Percentiles rank a stretch among this genome's conserved stretches.
phyloP scores from a whole-genome alignment of 2,329 filamentous ascomycete genomes.

The Epicoccum nigrum region DNA sequence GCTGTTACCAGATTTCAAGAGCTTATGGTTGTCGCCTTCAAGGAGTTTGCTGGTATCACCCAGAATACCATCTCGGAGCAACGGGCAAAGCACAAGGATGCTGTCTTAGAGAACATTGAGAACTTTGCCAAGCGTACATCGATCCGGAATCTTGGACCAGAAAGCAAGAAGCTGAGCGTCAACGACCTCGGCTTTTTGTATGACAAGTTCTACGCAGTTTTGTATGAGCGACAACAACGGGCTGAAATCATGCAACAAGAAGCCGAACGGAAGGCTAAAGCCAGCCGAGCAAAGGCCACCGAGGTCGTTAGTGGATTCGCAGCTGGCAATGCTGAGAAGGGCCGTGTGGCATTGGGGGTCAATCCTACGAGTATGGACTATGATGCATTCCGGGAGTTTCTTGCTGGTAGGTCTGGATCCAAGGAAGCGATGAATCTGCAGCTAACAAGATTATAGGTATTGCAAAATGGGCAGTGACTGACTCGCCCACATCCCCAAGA shows the following conservation, averaged over 20 bases:
- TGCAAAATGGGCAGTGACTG: conserved; percentile 90
- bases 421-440: neutral
- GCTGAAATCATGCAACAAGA: conserved; percentile 71
- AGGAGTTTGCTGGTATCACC: conserved; percentile 95
- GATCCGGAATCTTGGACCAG: conserved; percentile 91
- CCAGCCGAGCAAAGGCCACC: conserved; percentile 61
- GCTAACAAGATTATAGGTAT: conserved; percentile 61
- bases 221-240: conserved; percentile 91
- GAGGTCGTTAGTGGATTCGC: conserved; percentile 57
- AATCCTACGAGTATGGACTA: conserved; percentile 97
- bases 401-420: conserved; percentile 61
- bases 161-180: conserved; percentile 86
- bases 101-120: conserved; percentile 93
- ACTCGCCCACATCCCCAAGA: conserved; percentile 71
- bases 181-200: conserved; percentile 91
- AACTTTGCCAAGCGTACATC: conserved; percentile 96
- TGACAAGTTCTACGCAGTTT: conserved; percentile 87
- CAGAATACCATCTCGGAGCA: conserved; percentile 90
- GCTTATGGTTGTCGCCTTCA: conserved; percentile 98
- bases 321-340: conserved; percentile 71
- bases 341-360: conserved; percentile 83
- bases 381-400: conserved; percentile 91
- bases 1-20: conserved; percentile 97
- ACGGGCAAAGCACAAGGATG: conserved; percentile 89
- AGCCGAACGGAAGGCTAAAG: conserved; percentile 71